Base-by-base conservation (phyloP, 495 filamentous ascomycete genomes). In the Hypomontagnella submonticulosa region DNA sequence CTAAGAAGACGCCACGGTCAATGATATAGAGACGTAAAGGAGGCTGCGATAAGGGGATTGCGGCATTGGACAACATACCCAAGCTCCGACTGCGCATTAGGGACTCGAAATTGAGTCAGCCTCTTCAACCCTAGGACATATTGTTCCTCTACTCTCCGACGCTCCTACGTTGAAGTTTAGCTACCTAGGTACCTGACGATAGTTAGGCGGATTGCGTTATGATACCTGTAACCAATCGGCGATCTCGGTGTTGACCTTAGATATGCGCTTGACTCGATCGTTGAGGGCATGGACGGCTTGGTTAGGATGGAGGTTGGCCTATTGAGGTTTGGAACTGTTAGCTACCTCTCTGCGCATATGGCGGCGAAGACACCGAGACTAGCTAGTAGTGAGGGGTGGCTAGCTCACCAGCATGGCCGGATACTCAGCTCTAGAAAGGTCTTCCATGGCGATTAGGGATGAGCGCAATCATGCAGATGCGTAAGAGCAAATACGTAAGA, bases 141-240 rank as follows among this genome's bases (percentile, higher is more conserved):
- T 67, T 85, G 80, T 75, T 97, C 96, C 80, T 99, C 96, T 41
- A 97, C 84, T 57, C 87, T 90, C 71, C 93, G 90, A 65, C 96
- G 91, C 79, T 99, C 95, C 95, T 97, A 66, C 56, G 9, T 44
- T 52, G 60, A 61, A 73, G 47, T 52, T 69, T 63, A 58, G 47
- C 59, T 54, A 61, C 15, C 19, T 63, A 58, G 47, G 57, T 54
- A 61, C 15, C 19, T 49, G 41, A 23, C 2, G n/a, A 30, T 59
- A 43, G 49, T 23, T 46, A 55, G 18, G 61, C 11, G 34, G 19
- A 12, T 40, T 23, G 34, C 18, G 33, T 30, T 38, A 42, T 60
- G 80, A 60, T 89, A 98, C 95, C 88, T 95, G 91, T 51, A 99
- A 83, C 90, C 93, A 99, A 77, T 98, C 93, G 68, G 95, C 94